Evolutionary conservation across 2,329 filamentous ascomycete species (phyloP).

Genomic region (Talaromyces sp.): DNA sequence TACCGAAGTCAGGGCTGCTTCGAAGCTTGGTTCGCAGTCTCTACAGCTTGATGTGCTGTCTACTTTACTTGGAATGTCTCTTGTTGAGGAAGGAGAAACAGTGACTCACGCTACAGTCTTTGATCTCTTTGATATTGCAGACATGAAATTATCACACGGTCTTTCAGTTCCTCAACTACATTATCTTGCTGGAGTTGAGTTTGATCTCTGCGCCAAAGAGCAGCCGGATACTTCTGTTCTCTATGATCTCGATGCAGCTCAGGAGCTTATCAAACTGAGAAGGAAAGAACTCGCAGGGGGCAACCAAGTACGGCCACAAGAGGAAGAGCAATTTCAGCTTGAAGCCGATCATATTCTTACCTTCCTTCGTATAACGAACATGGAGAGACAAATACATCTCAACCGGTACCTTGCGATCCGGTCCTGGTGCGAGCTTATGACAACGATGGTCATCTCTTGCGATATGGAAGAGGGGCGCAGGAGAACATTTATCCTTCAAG

Average conservation of each 20-base stretch:
- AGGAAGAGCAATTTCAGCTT: slow-evolving; percentile 41
- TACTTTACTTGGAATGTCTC: slow-evolving; percentile 70
- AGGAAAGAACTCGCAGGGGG: slow-evolving; percentile 37
- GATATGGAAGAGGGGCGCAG: slow-evolving; percentile 72
- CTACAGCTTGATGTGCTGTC: slow-evolving; percentile 65
- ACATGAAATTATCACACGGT: slow-evolving; percentile 55
- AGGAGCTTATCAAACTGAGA: slow-evolving; percentile 66
- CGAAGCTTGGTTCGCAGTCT: slow-evolving; percentile 67
- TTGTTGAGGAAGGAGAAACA: slow-evolving; percentile 64
- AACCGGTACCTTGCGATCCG: slow-evolving; percentile 67
- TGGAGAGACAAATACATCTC: slow-evolving; percentile 36
- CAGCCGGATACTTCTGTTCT: slow-evolving; percentile 55
- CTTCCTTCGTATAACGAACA: slow-evolving; percentile 44
- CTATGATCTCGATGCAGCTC: slow-evolving; percentile 69
- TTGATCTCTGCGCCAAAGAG: slow-evolving; percentile 63
- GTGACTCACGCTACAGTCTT: slow-evolving; percentile 75
- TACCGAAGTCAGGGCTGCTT: slow-evolving; percentile 76
- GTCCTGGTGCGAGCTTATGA: slow-evolving; percentile 80
- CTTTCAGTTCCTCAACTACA: slow-evolving; percentile 54
- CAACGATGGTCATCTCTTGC: slow-evolving; percentile 78
- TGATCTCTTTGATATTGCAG: slow-evolving; percentile 89
- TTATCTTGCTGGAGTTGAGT: slow-evolving; percentile 65
- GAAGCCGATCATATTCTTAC: slow-evolving; percentile 41
- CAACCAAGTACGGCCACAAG: slow-evolving; percentile 47
- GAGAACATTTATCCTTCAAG: slow-evolving; percentile 78